A percentile compares a stretch with the other conserved stretches of the same genome.
phyloP scores from a whole-genome alignment of 805 yeast genomes.

The Zygotorulaspora florentina region DNA sequence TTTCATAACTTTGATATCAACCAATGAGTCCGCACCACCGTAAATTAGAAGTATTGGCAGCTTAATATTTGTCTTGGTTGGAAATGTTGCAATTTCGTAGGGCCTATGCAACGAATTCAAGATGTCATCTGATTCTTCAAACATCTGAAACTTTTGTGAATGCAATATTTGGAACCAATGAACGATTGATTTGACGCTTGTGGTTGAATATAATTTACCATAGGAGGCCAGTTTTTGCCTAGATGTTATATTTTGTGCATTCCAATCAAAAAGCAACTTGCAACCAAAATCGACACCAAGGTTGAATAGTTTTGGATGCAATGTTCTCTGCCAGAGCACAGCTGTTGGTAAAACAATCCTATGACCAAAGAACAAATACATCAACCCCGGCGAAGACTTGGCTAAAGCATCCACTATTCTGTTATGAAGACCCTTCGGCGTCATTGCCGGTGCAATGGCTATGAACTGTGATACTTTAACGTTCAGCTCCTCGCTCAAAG shows the following conservation, averaged over 20 bases:
- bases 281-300: constrained; percentile 67
- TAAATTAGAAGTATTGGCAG: constrained; percentile 76
- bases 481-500: constrained; percentile 62
- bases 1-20: constrained; percentile 76
- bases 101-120: constrained; percentile 37
- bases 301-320: constrained; percentile 32
- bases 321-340: constrained; percentile 62
- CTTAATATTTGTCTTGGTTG: constrained; percentile 58
- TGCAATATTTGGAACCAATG: constrained; percentile 93
- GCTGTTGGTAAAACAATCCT: constrained; percentile 73
- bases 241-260: constrained; percentile 60
- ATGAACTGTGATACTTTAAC: constrained; percentile 52
- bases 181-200: constrained; percentile 88
- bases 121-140: constrained; percentile 55
- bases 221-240: constrained; percentile 76
- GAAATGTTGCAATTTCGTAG: constrained; percentile 40
- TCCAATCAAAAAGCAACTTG: constrained; percentile 74
- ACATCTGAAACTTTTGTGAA: constrained; percentile 79
- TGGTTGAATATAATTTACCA: constrained; percentile 84
- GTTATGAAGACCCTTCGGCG: constrained; percentile 81
- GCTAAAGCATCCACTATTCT: constrained; percentile 70
- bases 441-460: constrained; percentile 91
- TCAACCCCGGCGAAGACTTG: constrained; percentile 67
- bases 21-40: constrained; percentile 77
- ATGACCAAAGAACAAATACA: constrained; percentile 69